phyloP scores from a whole-genome alignment of 2,329 filamentous ascomycete genomes.

The Nannizzia gypsea region DNA sequence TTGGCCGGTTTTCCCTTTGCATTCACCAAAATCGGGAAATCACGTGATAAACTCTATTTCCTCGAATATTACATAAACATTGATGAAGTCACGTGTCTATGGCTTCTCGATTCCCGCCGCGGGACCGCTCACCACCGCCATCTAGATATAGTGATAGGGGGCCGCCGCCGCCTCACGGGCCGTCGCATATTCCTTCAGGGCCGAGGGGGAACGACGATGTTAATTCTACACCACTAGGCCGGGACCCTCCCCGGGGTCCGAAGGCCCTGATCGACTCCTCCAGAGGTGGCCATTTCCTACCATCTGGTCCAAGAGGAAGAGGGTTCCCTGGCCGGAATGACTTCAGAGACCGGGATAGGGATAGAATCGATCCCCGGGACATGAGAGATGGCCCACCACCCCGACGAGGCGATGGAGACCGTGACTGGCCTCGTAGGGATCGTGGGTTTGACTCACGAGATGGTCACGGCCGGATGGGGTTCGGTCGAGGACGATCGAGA shows the following conservation, averaged over 20 bases:
- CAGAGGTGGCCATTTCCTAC: slow-evolving; percentile 38
- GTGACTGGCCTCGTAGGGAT: slow-evolving; percentile 37
- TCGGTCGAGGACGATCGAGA: slow-evolving; percentile 36
- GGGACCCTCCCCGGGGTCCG: slow-evolving; percentile 70
- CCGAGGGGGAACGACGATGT: slow-evolving; percentile 45
- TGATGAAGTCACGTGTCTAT: slow-evolving; percentile 24
- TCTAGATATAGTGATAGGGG: slow-evolving; percentile 61
- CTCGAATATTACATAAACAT: slow-evolving; percentile 1
- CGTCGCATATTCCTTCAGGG: slow-evolving; percentile 41
- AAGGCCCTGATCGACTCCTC: slow-evolving; percentile 63
- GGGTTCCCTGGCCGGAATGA: slow-evolving; percentile 47
- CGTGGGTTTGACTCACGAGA: slow-evolving; percentile 37
- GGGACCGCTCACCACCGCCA: slow-evolving; percentile 51
- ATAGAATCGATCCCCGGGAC: slow-evolving; percentile 17
- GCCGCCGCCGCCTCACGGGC: slow-evolving; percentile 38
- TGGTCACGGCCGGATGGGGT: slow-evolving; percentile 27
- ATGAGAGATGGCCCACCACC: slow-evolving; percentile 25
- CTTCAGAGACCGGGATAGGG: slow-evolving; percentile 43
- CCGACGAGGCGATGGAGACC: slow-evolving; percentile 27
- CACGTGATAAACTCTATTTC: neutral
- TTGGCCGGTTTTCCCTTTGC: neutral
- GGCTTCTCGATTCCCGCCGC: slow-evolving; percentile 51
- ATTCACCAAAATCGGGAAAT: neutral
- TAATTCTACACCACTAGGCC: slow-evolving; percentile 44
- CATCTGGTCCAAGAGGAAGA: slow-evolving; percentile 45